Evolutionary conservation across 2,329 filamentous ascomycete genomes (phyloP).

Genomic region (Fusarium equiseti): DNA sequence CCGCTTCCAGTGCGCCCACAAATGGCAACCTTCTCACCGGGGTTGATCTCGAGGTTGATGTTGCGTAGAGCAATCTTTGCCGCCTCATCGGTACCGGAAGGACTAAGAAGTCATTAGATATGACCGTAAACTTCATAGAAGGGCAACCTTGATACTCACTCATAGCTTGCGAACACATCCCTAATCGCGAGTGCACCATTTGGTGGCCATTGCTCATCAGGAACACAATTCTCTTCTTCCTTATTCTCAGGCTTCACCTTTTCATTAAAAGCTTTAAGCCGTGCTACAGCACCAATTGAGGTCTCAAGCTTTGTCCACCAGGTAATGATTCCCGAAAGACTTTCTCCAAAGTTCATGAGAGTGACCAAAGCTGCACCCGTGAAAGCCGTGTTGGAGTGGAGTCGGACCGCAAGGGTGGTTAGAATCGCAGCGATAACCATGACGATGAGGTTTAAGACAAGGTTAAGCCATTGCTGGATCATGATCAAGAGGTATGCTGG

Average conservation of each 20-base stretch:
- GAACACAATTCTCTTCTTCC: slow-evolving; percentile 33
- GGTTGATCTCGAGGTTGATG: slow-evolving; percentile 46
- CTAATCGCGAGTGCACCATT: slow-evolving; percentile 49
- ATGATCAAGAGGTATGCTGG: slow-evolving; percentile 69
- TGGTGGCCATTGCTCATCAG: slow-evolving; percentile 49
- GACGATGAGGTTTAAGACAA: slow-evolving; percentile 64
- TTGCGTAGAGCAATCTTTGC: slow-evolving; percentile 44
- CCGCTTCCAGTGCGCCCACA: slow-evolving; percentile 57
- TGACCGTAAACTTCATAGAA: background rate
- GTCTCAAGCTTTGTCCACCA: slow-evolving; percentile 42
- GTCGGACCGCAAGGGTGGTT: slow-evolving; percentile 60
- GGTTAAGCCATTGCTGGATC: slow-evolving; percentile 68
- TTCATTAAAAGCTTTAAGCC: slow-evolving; percentile 38
- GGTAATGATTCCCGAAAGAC: slow-evolving; percentile 30
- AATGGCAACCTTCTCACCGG: slow-evolving; percentile 53
- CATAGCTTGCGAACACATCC: slow-evolving; percentile 51
- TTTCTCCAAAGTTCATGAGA: slow-evolving; percentile 52
- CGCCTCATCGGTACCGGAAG: background rate
- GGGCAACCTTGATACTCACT: slow-evolving; percentile 1
- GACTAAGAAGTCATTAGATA: background rate
- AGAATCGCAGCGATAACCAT: slow-evolving; percentile 61
- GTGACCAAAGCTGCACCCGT: slow-evolving; percentile 56
- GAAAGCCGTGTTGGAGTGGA: slow-evolving; percentile 53
- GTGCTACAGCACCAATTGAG: slow-evolving; percentile 40
- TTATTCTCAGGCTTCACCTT: slow-evolving; percentile 42